A percentile compares a stretch with the other conserved stretches of the same genome.
phyloP scores from a whole-genome alignment of 1,139 yeast species.

The Pneumocystis canis region DNA sequence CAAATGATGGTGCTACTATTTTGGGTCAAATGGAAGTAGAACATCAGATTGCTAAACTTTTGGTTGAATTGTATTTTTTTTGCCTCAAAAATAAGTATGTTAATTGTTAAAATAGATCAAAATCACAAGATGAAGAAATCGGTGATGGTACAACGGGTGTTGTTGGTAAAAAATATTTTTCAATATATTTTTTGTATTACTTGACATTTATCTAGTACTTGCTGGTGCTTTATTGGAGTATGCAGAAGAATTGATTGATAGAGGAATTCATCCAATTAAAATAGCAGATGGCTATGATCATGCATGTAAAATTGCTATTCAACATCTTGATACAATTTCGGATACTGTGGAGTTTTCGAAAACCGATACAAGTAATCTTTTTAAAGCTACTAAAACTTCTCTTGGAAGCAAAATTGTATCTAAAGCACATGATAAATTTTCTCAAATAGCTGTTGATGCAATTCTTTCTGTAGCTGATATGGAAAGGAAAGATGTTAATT shows the following conservation, averaged over 20 bases:
- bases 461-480: slow-evolving; percentile 85
- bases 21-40: slow-evolving; percentile 91
- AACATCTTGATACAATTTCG: slow-evolving; percentile 58
- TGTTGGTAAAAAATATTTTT: slow-evolving; percentile 28
- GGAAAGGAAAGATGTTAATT: slow-evolving; percentile 87
- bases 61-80: slow-evolving; percentile 56
- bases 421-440: slow-evolving; percentile 83
- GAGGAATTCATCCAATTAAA: slow-evolving; percentile 93
- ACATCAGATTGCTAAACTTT: slow-evolving; percentile 85
- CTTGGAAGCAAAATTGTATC: slow-evolving; percentile 92
- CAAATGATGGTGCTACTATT: slow-evolving; percentile 97
- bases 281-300: slow-evolving; percentile 96
- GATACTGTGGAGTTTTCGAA: slow-evolving; percentile 36
- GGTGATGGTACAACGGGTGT: slow-evolving; percentile 99
- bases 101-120: slow-evolving; percentile 30
- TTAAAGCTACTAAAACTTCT: slow-evolving; percentile 88
- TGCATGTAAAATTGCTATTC: slow-evolving; percentile 83
- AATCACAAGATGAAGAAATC: slow-evolving; percentile 94
- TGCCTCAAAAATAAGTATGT: background rate
- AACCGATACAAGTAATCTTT: slow-evolving; percentile 31
- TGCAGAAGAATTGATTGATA: slow-evolving; percentile 84
- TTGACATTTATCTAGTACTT: slow-evolving; percentile 33
- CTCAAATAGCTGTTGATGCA: slow-evolving; percentile 94
- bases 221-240: slow-evolving; percentile 92
- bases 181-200: background rate